phyloP scores from a whole-genome alignment of 164 flowering plant species.

The Buxus sempervirens region DNA sequence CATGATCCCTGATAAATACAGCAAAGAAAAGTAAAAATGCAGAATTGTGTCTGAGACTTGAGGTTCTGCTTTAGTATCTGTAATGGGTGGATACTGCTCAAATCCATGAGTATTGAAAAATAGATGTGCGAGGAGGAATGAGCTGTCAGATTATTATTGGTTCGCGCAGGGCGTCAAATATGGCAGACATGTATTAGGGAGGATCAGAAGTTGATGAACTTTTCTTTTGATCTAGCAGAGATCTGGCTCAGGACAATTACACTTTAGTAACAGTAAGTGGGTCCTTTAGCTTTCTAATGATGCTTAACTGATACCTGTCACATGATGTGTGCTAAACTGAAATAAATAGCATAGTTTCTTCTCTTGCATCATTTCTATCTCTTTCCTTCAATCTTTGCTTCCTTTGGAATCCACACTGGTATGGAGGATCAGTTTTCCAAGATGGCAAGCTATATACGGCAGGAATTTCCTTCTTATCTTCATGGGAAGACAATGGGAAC shows the following conservation, averaged over 20 bases:
- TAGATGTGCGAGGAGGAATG: not conserved
- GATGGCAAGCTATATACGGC: conserved; percentile 31
- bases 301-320: conserved; percentile 11
- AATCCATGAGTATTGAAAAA: not conserved
- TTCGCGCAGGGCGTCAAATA: not conserved
- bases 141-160: conserved; percentile 26
- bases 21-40: conserved; percentile 14
- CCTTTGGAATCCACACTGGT: not conserved
- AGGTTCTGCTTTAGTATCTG: conserved; percentile 2
- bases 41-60: conserved; percentile 4
- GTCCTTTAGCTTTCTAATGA: conserved; percentile 13
- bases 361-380: conserved; percentile 19
- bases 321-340: conserved; percentile 11
- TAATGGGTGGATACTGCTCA: not conserved
- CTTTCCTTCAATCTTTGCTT: not conserved
- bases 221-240: conserved; percentile 5
- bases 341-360: conserved; percentile 17
- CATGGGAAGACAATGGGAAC: conserved; percentile 19
- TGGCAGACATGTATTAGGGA: conserved; percentile 23
- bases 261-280: conserved; percentile 19
- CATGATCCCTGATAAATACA: conserved; percentile 15
- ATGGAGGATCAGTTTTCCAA: conserved; percentile 42
- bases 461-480: conserved; percentile 23
- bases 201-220: conserved; percentile 16
- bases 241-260: conserved; percentile 19